Evolutionary conservation across 108 stramenopile species (phyloP), one percentile per base, ranked within the genome.

Genomic region (Halocafeteria seosinensis): DNA sequence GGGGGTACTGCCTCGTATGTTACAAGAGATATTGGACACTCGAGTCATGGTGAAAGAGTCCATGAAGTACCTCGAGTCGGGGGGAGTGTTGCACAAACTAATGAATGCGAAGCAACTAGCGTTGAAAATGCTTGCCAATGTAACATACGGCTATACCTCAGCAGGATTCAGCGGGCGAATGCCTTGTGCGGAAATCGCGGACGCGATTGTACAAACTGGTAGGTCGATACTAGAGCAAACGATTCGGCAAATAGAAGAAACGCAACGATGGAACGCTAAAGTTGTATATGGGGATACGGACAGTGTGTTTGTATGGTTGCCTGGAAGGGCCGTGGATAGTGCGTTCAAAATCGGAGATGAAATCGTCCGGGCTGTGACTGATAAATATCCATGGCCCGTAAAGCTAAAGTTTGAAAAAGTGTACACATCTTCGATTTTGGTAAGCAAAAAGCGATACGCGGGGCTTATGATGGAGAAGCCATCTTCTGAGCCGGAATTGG

Each of bases 221-320:
- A 63, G 92, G 33, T 62, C 80, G 53, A 89, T 89, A 9, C 76
- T 98, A 42, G 78, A 80, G 57, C 78, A 75, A 55, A 86, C 89
- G 55, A 90, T 95, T 64, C 88, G 87, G 86, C 30, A 66, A 65
- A 63, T 52, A 42, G 66, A 80, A 78, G 26, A 25, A 11, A 27
- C 37, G 26, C 34, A 60, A 6, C 26, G 34, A 47, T 25, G 26
- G 23, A 35, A 11, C 27, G 89, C 87, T 23, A 66, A 79, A 50
- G 92, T 98, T 0, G 80, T 89, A 38, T 91, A 89, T 63, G 88
- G 89, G 27, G 96, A 98, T 65, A 98, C 96, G 1, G 96, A 98
- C 69, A 91, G 89, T 6, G 50, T 98, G n/a, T 98, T 98, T 78
- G 74, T 98, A 12, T 79, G 77, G 61, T 68, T 95, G n/a, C 86